phyloP scores from a whole-genome alignment of 768 basidiomycete genomes.

The Cantharellus cinnabarinus region DNA sequence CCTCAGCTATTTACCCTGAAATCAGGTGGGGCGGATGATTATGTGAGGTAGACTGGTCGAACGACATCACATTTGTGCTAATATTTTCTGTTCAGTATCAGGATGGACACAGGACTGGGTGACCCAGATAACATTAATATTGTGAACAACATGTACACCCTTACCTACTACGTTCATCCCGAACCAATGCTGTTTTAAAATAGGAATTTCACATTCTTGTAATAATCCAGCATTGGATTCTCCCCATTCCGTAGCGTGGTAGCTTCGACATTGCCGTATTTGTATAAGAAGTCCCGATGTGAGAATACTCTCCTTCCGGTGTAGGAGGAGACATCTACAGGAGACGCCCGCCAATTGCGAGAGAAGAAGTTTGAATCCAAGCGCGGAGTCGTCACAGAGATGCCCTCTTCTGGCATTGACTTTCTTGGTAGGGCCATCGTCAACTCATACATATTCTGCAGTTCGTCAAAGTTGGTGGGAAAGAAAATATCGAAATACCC shows the following conservation, averaged over 20 bases:
- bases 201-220: conserved; percentile 84
- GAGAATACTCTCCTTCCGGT: conserved; percentile 63
- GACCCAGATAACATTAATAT: too few species aligned
- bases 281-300: conserved; percentile 74
- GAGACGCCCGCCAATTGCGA: conserved; percentile 30
- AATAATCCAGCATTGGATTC: conserved; percentile 77
- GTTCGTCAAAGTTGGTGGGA: conserved; percentile 69
- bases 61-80: not conserved
- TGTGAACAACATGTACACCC: not conserved
- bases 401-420: not conserved
- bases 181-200: conserved; percentile 28
- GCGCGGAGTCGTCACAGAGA: conserved; percentile 21
- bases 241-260: conserved; percentile 64
- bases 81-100: not conserved
- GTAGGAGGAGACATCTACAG: conserved; percentile 44
- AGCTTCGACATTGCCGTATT: conserved; percentile 53
- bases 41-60: too few species aligned
- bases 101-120: not conserved
- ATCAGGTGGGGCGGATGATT: too few species aligned
- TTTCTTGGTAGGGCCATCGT: conserved; percentile 26
- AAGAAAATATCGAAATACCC: conserved; percentile 99
- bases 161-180: not conserved
- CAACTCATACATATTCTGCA: conserved; percentile 81
- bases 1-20: not conserved
- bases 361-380: conserved; percentile 53